Conservation (phyloP, 2,329 filamentous ascomycete species). For the Iodosphaeria phyllophila region DNA sequence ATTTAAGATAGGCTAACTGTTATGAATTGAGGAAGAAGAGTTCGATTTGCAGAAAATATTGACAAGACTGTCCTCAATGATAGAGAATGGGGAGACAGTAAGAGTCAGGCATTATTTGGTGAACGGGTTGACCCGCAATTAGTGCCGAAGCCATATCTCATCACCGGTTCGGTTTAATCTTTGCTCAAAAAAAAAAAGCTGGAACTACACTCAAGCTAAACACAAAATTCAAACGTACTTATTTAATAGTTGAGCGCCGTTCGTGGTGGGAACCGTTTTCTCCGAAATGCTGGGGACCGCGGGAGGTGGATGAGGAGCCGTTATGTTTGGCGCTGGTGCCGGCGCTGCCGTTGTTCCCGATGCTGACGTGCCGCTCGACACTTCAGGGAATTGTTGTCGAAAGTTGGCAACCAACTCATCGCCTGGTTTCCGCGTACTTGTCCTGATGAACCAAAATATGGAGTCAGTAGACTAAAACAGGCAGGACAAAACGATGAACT, state of each 20-base stretch:
- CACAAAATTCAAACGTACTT: conserved; percentile 8
- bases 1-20: no score
- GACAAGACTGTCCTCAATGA: no score
- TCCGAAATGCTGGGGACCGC: no score
- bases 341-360: conserved; percentile 22
- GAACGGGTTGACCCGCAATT: no score
- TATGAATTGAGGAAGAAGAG: no score
- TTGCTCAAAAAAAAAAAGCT: conserved; percentile 2
- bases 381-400: conserved; percentile 63
- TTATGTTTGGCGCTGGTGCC: conserved; percentile 17
- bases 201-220: conserved; percentile 1
- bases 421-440: conserved; percentile 67
- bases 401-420: conserved; percentile 74
- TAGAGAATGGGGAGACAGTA: no score
- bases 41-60: no score
- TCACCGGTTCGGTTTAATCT: no score
- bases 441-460: conserved; percentile 24
- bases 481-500: conserved; percentile 2
- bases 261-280: conserved; percentile 11
- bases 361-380: conserved; percentile 37
- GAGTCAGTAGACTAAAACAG: conserved; percentile 3
- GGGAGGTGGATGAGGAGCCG: no score
- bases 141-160: no score
- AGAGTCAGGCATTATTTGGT: no score
- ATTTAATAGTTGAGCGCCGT: conserved; percentile 6